These are phyloP conservation scores for Solanum aculeatissimum DNA, from an alignment of 305 asterid species.

Conservation along the genomic window DNA sequence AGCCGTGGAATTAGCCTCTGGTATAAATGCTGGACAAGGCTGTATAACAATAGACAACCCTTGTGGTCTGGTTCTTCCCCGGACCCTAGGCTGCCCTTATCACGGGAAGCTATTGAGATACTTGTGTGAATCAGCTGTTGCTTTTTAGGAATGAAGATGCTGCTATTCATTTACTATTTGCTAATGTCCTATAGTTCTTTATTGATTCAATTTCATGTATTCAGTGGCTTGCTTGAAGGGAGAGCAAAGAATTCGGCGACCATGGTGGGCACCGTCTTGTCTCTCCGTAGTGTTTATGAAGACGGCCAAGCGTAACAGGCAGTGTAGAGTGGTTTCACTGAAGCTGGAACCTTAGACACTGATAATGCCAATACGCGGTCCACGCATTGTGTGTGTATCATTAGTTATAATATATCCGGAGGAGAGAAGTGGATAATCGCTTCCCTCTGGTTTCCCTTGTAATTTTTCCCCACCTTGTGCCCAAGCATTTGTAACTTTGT, in stretches of 20 bases:
- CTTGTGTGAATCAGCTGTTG: neutral
- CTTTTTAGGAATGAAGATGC: neutral
- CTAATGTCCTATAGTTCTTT: neutral
- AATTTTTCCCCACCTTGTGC: neutral
- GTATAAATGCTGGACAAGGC: neutral
- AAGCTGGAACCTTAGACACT: constrained; percentile 86
- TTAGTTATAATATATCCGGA: neutral
- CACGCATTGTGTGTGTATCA: neutral
- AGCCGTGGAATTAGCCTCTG: neutral
- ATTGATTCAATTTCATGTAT: constrained; percentile 5
- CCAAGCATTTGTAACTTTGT: neutral
- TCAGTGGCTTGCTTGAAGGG: constrained; percentile 98
- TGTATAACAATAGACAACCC: neutral
- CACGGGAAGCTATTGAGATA: neutral
- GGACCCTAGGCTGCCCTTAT: neutral
- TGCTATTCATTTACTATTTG: neutral
- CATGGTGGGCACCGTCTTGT: constrained; percentile 98
- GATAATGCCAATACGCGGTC: neutral
- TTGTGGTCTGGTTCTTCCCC: neutral
- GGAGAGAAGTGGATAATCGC: neutral
- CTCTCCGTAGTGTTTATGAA: constrained; percentile 50
- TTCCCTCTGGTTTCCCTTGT: neutral
- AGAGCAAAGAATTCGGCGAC: constrained; percentile 81
- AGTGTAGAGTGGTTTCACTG: constrained; percentile 83
- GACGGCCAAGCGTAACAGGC: constrained; percentile 83